Conservation (phyloP, 208 protist species). For the Lotmaria passim region DNA sequence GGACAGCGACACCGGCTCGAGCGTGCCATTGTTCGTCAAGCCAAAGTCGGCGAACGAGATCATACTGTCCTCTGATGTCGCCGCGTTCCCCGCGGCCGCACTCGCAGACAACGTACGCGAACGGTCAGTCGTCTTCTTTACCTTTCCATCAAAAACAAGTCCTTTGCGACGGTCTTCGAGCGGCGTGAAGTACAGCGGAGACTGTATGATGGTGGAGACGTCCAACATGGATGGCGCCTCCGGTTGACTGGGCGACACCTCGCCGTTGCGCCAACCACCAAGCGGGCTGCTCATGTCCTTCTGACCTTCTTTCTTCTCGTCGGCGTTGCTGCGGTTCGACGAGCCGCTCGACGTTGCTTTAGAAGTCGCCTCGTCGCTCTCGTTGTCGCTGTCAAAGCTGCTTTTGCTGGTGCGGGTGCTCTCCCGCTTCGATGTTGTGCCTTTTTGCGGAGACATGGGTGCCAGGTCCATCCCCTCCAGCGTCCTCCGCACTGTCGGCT, state of each 20-base stretch:
- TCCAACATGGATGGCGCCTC: neutral
- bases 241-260: neutral
- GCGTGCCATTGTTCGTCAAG: constrained; percentile 1
- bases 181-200: neutral
- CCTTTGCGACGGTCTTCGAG: neutral
- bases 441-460: neutral
- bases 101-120: neutral
- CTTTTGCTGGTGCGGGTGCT: neutral
- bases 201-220: neutral
- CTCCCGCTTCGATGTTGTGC: neutral
- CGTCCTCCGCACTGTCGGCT: neutral
- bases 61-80: neutral
- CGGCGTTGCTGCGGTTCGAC: no score
- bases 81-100: neutral
- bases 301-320: neutral
- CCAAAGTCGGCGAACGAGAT: constrained; percentile 3
- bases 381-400: neutral
- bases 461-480: neutral
- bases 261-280: no score
- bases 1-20: neutral
- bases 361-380: no score
- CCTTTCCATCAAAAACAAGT: neutral
- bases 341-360: no score
- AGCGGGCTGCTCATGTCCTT: neutral
- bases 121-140: neutral